Conservation (phyloP, 2,329 filamentous ascomycete species). For the Drechmeria coniospora region DNA sequence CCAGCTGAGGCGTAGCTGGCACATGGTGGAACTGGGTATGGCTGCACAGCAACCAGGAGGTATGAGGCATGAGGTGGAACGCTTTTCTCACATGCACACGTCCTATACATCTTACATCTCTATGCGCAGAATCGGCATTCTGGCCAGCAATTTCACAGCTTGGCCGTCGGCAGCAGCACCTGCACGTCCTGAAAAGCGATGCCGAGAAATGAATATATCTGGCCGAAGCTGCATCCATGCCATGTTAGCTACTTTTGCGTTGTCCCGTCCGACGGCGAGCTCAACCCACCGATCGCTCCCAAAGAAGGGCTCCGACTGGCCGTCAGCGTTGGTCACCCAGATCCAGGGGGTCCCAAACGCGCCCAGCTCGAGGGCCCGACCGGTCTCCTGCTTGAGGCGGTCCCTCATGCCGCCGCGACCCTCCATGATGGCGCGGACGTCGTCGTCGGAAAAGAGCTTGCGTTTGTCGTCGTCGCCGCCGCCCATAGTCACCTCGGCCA, state of each 20-base stretch:
- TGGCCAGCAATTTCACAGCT: conserved; percentile 19
- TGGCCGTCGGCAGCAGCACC: conserved; percentile 14
- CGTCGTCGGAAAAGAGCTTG: conserved; percentile 29
- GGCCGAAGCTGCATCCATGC: conserved; percentile 41
- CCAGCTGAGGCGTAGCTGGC: too few species aligned
- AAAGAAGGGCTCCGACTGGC: conserved; percentile 54
- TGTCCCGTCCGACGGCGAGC: neutral
- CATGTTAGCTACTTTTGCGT: neutral
- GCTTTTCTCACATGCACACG: too few species aligned
- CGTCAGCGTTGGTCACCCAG: conserved; percentile 44
- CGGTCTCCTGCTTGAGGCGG: conserved; percentile 39
- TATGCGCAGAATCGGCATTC: too few species aligned
- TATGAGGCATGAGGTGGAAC: too few species aligned
- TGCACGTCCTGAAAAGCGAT: conserved; percentile 42
- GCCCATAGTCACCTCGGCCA: conserved; percentile 15
- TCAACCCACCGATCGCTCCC: conserved; percentile 48
- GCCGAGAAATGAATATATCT: conserved; percentile 51
- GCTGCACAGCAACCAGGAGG: too few species aligned
- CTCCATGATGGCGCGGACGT: conserved; percentile 40
- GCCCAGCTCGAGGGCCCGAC: conserved; percentile 44
- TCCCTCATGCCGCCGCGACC: conserved; percentile 31
- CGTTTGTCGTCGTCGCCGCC: conserved; percentile 5
- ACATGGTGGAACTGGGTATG: too few species aligned
- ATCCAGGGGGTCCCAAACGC: conserved; percentile 70
- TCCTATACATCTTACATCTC: too few species aligned